Percentiles rank a stretch among this genome's conserved stretches.
These are phyloP conservation scores for Emmonsia crescens DNA, from an alignment of 2,329 filamentous ascomycete species.

Conservation along the genomic window DNA sequence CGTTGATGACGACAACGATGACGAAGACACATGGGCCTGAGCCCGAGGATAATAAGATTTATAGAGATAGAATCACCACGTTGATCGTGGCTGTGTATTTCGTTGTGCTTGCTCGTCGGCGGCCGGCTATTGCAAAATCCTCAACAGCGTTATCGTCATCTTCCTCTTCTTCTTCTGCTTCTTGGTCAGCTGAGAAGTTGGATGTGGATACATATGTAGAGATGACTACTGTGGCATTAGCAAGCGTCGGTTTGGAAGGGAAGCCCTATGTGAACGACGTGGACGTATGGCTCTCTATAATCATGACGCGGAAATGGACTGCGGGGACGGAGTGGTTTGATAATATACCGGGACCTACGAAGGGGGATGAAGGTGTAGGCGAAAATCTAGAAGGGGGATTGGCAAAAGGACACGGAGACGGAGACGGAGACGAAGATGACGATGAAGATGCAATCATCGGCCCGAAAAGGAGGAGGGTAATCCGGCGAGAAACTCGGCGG, in stretches of 20 bases:
- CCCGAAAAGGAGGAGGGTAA: slow-evolving; percentile 19
- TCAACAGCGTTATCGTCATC: slow-evolving; percentile 1
- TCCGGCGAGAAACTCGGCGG: slow-evolving; percentile 11
- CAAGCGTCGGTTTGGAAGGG: slow-evolving; percentile 21
- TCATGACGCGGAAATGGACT: slow-evolving; percentile 40
- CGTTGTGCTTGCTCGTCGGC: slow-evolving; percentile 31
- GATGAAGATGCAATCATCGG: slow-evolving; percentile 19
- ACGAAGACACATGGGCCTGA: slow-evolving; percentile 28
- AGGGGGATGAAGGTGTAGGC: slow-evolving; percentile 9
- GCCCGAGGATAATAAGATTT: slow-evolving; percentile 34
- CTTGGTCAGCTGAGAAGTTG: slow-evolving; percentile 19
- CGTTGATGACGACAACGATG: no score
- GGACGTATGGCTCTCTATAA: slow-evolving; percentile 49
- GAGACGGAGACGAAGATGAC: slow-evolving; percentile 21
- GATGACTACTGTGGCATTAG: slow-evolving; percentile 30
- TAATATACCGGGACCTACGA: slow-evolving; percentile 35
- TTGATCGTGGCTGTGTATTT: slow-evolving; percentile 36
- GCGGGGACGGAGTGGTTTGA: slow-evolving; percentile 58
- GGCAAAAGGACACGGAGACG: slow-evolving; percentile 10
- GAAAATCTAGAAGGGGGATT: slow-evolving; percentile 6
- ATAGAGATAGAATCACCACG: slow-evolving; percentile 28
- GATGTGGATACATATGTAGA: slow-evolving; percentile 33
- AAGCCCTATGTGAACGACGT: slow-evolving; percentile 43
- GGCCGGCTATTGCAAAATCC: neutral
- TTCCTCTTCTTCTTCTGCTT: slow-evolving; percentile 8